Evolutionary conservation across 2,329 filamentous ascomycete species (phyloP).

Genomic region (Fusarium sp.): DNA sequence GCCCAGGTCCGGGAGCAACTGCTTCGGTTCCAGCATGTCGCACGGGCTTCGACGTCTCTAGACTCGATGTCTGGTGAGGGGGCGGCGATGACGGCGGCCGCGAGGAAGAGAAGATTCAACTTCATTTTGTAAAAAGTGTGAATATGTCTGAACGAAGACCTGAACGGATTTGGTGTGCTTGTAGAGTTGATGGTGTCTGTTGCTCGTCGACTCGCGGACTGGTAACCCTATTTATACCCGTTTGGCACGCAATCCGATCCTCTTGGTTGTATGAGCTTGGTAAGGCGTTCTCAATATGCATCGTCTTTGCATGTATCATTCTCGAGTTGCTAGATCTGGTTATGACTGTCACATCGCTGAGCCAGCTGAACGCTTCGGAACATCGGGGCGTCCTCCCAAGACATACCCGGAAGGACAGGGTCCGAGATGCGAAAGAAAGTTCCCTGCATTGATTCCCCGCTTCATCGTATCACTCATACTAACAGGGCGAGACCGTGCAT

Average conservation of each 20-base stretch:
- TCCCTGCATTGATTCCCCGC: background rate
- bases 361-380: background rate
- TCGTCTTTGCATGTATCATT: rapidly evolving
- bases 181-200: background rate
- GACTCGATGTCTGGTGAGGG: background rate
- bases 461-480: background rate
- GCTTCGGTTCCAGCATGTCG: constrained; percentile 13
- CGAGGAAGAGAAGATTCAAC: background rate
- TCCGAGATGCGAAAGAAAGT: background rate
- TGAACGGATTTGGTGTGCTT: background rate
- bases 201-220: background rate
- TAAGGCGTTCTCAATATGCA: background rate
- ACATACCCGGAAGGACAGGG: background rate
- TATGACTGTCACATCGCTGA: rapidly evolving
- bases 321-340: background rate
- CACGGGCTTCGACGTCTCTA: background rate
- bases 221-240: background rate
- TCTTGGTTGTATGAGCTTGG: background rate
- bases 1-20: background rate
- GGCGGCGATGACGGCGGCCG: constrained; percentile 4
- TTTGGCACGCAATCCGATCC: rapidly evolving
- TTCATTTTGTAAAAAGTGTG: background rate
- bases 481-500: background rate
- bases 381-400: background rate
- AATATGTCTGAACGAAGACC: background rate